phyloP scores from a whole-genome alignment of 257 asterid genomes.

The Phtheirospermum japonicum region DNA sequence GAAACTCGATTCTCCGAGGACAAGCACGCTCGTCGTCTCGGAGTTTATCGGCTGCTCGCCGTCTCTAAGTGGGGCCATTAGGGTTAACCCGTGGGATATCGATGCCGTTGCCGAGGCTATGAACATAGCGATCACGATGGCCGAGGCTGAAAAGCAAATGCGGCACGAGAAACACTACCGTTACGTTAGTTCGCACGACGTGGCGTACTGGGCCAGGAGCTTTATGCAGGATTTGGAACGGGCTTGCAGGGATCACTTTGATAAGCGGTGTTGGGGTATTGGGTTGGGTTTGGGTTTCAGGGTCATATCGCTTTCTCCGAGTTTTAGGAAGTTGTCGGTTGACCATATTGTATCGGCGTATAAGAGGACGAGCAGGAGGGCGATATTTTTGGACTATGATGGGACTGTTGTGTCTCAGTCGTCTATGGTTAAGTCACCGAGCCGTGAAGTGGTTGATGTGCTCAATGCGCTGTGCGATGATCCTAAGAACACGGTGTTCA shows the following conservation, averaged over 20 bases:
- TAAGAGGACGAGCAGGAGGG: conserved; percentile 64
- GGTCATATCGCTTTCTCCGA: conserved; percentile 82
- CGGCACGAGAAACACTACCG: conserved; percentile 91
- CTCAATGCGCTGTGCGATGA: conserved; percentile 63
- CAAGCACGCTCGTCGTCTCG: conserved; percentile 86
- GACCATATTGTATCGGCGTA: conserved; percentile 70
- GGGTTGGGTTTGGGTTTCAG: conserved; percentile 84
- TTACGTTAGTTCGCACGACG: conserved; percentile 81
- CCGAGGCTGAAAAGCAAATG: conserved; percentile 66
- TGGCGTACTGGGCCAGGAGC: conserved; percentile 90
- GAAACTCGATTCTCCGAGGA: conserved; percentile 48
- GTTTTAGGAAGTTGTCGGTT: conserved; percentile 68
- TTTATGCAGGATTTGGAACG: conserved; percentile 83
- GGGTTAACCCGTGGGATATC: conserved; percentile 94
- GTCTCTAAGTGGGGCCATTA: conserved; percentile 83
- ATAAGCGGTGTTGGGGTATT: conserved; percentile 86
- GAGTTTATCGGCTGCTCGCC: conserved; percentile 96
- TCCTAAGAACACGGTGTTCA: conserved; percentile 72
- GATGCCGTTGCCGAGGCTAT: conserved; percentile 90
- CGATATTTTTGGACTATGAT: conserved; percentile 88
- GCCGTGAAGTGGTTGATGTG: conserved; percentile 56
- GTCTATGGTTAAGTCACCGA: conserved; percentile 57
- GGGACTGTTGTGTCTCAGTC: conserved; percentile 87
- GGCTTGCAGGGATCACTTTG: conserved; percentile 78
- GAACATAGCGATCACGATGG: conserved; percentile 53